Conservation (phyloP, 805 yeast genomes). For the Hanseniaspora lindneri region DNA sequence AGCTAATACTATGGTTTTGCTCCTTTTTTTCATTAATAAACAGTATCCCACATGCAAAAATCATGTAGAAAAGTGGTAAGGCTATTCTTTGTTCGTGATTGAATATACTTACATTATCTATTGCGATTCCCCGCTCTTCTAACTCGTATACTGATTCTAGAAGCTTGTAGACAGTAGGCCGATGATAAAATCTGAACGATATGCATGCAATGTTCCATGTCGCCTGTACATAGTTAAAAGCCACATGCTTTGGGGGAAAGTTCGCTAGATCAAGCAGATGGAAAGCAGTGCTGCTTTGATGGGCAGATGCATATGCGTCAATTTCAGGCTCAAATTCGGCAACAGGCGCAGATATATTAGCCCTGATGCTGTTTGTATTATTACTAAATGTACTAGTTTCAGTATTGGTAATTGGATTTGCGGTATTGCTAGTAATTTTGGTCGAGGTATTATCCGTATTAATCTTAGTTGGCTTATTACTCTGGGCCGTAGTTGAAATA, state of each 20-base stretch:
- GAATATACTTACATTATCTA: slow-evolving; percentile 33
- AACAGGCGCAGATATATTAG: no score
- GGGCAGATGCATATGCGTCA: no score
- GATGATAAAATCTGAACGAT: slow-evolving; percentile 69
- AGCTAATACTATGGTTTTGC: slow-evolving; percentile 25
- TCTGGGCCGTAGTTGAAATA: no score
- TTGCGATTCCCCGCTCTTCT: slow-evolving; percentile 35
- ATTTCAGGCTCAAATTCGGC: no score
- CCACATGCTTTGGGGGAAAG: slow-evolving; percentile 63
- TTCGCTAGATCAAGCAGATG: slow-evolving; percentile 32
- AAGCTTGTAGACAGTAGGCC: slow-evolving; percentile 67
- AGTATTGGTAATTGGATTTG: no score
- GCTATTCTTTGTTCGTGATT: slow-evolving; percentile 64
- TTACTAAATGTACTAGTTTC: no score
- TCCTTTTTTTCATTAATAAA: slow-evolving; percentile 45
- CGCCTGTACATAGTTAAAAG: slow-evolving; percentile 55
- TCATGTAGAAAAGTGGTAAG: slow-evolving; percentile 68
- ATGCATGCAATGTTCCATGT: slow-evolving; percentile 84
- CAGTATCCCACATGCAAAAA: slow-evolving; percentile 80
- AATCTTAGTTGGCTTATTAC: no score
- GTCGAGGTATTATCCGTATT: no score
- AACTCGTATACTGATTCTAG: slow-evolving; percentile 64
- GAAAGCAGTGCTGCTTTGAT: neutral
- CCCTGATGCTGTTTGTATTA: no score
- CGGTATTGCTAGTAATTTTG: no score